Evolutionary conservation across 139 green algal genomes (phyloP).

Genomic region (Micractinium conductrix): DNA sequence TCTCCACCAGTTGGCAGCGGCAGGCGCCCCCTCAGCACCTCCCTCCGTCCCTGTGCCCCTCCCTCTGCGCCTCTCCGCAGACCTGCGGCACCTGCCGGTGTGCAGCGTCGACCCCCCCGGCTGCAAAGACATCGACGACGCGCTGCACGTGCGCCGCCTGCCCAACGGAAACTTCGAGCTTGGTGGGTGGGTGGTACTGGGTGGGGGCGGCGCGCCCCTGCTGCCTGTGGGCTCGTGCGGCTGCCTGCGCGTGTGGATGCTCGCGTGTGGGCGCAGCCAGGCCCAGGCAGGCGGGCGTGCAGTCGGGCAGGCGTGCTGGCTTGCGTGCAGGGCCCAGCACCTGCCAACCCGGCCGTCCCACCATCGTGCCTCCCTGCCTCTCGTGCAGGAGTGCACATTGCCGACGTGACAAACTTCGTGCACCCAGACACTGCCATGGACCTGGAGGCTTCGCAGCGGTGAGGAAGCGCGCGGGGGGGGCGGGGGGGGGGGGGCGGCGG

Average conservation of each 20-base stretch:
- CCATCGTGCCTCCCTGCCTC: no score
- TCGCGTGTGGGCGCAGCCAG: no score
- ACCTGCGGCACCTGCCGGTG: constrained; percentile 75
- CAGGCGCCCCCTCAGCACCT: no score
- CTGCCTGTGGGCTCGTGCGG: neutral
- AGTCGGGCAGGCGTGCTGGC: no score
- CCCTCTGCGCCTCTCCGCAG: no score
- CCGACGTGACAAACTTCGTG: constrained; percentile 94
- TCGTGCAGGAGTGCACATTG: constrained; percentile 92
- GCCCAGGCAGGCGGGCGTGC: no score
- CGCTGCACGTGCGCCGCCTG: constrained; percentile 77
- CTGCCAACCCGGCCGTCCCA: no score
- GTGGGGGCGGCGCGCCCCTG: neutral
- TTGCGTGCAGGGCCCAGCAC: no score
- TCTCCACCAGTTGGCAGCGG: no score
- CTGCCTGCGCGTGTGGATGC: no score
- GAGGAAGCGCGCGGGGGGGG: neutral
- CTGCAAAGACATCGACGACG: constrained; percentile 95
- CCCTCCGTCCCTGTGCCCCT: no score
- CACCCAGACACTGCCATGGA: constrained; percentile 79
- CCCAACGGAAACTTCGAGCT: constrained; percentile 58
- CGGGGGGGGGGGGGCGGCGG: no score
- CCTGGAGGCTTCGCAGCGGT: constrained; percentile 74
- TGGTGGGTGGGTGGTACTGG: constrained; percentile 1
- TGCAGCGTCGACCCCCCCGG: constrained; percentile 88